A percentile compares a stretch with the other conserved stretches of the same genome.
Conservation (phyloP, 257 asterid genomes). For the Jaltomata sinuosa region DNA sequence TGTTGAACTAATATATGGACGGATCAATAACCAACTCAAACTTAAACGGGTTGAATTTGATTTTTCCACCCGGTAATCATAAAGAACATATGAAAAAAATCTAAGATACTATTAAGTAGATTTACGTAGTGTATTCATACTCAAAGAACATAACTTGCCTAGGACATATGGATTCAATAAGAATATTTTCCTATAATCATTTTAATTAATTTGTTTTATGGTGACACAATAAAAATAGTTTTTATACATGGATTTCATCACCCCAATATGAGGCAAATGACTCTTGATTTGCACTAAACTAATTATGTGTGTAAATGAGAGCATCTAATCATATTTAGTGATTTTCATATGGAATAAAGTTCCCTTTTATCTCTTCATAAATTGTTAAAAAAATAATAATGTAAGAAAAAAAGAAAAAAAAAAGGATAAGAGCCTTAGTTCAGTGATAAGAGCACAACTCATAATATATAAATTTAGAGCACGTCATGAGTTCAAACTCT, state of each 20-base stretch:
- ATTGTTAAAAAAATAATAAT: neutral
- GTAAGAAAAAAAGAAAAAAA: neutral
- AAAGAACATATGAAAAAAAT: neutral
- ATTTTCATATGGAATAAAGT: neutral
- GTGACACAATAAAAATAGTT: neutral
- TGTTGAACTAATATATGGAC: no score
- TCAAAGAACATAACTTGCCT: neutral
- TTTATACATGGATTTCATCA: neutral
- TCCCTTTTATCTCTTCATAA: neutral
- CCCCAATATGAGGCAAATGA: neutral
- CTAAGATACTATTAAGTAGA: neutral
- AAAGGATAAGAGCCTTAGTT: neutral
- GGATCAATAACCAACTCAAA: no score
- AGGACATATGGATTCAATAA: neutral
- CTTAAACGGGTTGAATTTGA: no score
- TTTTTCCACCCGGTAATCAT: no score
- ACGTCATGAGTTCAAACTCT: neutral
- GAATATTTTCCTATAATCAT: neutral
- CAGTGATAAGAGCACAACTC: rapidly evolving
- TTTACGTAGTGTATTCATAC: neutral
- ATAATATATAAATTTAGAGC: neutral
- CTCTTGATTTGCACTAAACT: neutral
- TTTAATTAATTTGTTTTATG: neutral
- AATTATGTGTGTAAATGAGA: neutral
- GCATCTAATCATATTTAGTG: neutral